Conservation (phyloP, 2,329 filamentous ascomycete genomes). For the Hypoxylon sp. region DNA sequence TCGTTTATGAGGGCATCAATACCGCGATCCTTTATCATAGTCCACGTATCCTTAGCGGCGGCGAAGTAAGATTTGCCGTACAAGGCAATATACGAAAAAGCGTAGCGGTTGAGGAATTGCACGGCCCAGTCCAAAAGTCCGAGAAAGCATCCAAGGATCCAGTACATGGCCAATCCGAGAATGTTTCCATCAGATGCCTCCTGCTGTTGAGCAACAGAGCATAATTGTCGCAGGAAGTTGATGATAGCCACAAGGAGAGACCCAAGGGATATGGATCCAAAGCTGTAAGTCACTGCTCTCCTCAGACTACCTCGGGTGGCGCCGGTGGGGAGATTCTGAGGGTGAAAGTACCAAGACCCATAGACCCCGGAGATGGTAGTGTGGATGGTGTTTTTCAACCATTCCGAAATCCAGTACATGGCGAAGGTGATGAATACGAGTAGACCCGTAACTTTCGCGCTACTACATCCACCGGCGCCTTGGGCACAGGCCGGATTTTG, state of each 20-base stretch:
- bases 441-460: conserved; percentile 84
- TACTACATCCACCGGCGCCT: conserved; percentile 75
- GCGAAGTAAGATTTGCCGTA: conserved; percentile 91
- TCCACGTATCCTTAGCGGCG: conserved; percentile 91
- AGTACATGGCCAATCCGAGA: conserved; percentile 75
- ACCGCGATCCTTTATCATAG: conserved; percentile 91
- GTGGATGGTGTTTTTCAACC: conserved; percentile 94
- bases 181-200: conserved; percentile 78
- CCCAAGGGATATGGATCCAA: conserved; percentile 90
- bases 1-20: conserved; percentile 93
- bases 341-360: conserved; percentile 91
- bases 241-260: conserved; percentile 89
- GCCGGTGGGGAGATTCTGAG: conserved; percentile 78
- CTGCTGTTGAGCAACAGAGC: conserved; percentile 80
- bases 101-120: conserved; percentile 91
- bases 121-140: conserved; percentile 86
- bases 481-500: conserved; percentile 67
- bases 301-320: conserved; percentile 88
- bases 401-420: conserved; percentile 94
- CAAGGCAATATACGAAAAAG: conserved; percentile 91
- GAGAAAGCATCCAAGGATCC: conserved; percentile 83
- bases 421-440: conserved; percentile 91
- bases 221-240: conserved; percentile 85
- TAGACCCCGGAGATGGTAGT: conserved; percentile 90
- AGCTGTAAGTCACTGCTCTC: conserved; percentile 89